Evolutionary conservation across 2,329 filamentous ascomycete species (phyloP).

Genomic region (Colletotrichum eleusines): DNA sequence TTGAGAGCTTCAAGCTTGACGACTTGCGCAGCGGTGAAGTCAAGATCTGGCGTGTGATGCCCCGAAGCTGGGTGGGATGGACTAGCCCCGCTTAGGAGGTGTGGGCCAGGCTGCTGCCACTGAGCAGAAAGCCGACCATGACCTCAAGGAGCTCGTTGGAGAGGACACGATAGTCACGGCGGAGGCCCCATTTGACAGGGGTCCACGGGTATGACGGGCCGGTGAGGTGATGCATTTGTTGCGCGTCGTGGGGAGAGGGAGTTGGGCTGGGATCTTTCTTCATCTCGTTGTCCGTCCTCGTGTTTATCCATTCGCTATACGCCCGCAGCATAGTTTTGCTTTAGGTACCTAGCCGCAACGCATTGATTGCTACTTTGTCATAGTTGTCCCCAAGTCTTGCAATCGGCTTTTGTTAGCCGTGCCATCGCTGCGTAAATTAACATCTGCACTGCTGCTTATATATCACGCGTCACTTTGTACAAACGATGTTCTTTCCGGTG

Average conservation of each 20-base stretch:
- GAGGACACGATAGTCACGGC: slow-evolving; percentile 7
- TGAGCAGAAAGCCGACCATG: slow-evolving; percentile 23
- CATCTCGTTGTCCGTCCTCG: slow-evolving; percentile 18
- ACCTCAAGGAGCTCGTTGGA: slow-evolving; percentile 19
- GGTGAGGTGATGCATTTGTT: slow-evolving; percentile 31
- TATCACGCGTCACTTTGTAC: background rate
- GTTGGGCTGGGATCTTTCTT: slow-evolving; percentile 24
- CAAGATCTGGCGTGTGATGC: slow-evolving; percentile 97
- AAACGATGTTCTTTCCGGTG: background rate
- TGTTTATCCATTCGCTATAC: slow-evolving; percentile 30
- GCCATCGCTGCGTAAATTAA: background rate
- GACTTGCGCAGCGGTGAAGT: slow-evolving; percentile 94
- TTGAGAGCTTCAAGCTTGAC: slow-evolving; percentile 93
- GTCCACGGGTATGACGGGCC: slow-evolving; percentile 19
- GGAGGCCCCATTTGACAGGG: background rate
- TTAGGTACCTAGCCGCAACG: slow-evolving; percentile 38
- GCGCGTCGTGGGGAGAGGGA: slow-evolving; percentile 25
- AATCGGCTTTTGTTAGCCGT: too few species aligned
- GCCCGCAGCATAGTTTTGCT: slow-evolving; percentile 36
- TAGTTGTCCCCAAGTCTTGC: background rate
- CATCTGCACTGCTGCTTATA: background rate
- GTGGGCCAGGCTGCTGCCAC: slow-evolving; percentile 34
- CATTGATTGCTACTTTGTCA: slow-evolving; percentile 30
- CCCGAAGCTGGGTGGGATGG: slow-evolving; percentile 93
- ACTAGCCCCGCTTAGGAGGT: slow-evolving; percentile 68